Base-by-base conservation (phyloP, 75 land plant genomes). In the Selaginella tamariscina region DNA sequence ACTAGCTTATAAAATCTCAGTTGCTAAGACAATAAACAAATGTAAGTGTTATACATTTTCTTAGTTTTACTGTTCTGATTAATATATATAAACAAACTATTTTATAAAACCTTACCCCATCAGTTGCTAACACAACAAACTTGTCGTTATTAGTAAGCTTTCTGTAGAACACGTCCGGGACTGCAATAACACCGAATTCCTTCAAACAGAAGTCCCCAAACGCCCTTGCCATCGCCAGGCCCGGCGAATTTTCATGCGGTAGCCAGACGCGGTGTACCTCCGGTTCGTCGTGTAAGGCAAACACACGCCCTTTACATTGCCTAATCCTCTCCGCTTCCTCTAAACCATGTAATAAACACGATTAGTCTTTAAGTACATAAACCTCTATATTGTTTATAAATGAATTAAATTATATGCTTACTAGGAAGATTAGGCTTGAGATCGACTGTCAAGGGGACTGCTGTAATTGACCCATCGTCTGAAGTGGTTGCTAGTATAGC, bases 221-320 rank as follows among this genome's bases (percentile, higher is more conserved):
- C 31, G 89, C 86, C 56, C 89, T 72, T 8, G 86, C 63, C 89
- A 86, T 86, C 33, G 89, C 89, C 5, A 86, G 83, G 56, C 89
- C 89, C 9, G 85, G 85, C 57, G 56, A 72, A 62, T 86, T 73
- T 11, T 75, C 75, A 54, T 82, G 76, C 22, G 89, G 86, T 64
- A 82, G 55, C 89, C 89, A 87, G 0, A 87, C 32, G 33, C 86
- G 72, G 26, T 60, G 74, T 8, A 87, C 81, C 18, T 78, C 78
- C 0, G 89, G 82, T 29, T 87, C 87, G 55, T 78, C 77, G 0
- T 82, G 55, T 29, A 79, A 27, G 9, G 82, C 81, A 72, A 80
- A 75, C 23, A 87, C 82, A 65, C 89, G 68, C 2, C 89, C 89
- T 55, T 67, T 74, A 70, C 82, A 74, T 24, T 70, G 76, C 32